These are phyloP conservation scores for Phytophthora tentaculata DNA, from an alignment of 352 stramenopile genomes.

Conservation along the genomic window DNA sequence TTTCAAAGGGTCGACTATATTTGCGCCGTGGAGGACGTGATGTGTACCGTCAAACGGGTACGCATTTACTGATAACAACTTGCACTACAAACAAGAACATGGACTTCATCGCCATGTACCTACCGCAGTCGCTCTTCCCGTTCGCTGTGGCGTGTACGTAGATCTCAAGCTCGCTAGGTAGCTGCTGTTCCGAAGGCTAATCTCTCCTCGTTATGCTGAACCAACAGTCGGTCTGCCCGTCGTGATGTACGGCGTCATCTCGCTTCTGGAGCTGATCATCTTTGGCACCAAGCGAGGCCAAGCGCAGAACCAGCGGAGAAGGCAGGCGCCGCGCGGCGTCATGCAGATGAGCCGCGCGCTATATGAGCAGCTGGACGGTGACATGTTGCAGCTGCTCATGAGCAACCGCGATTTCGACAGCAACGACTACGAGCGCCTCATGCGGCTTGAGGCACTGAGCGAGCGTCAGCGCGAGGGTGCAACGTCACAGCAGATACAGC, in stretches of 20 bases:
- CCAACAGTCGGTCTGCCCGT: constrained; percentile 52
- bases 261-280: constrained; percentile 47
- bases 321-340: constrained; percentile 34
- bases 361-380: constrained; percentile 72
- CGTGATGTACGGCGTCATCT: constrained; percentile 59
- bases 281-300: constrained; percentile 35
- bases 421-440: constrained; percentile 74
- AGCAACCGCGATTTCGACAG: constrained; percentile 76
- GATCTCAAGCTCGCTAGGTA: neutral
- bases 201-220: neutral
- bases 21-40: constrained; percentile 4
- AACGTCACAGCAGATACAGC: constrained; percentile 58
- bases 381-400: constrained; percentile 66
- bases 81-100: constrained; percentile 20
- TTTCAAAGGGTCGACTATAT: constrained; percentile 18
- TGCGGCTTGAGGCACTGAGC: constrained; percentile 70
- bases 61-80: constrained; percentile 18
- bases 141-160: constrained; percentile 38
- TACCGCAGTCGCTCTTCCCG: constrained; percentile 34
- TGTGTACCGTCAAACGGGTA: constrained; percentile 11
- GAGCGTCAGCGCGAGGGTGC: constrained; percentile 59
- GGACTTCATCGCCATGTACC: constrained; percentile 29
- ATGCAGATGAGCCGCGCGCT: constrained; percentile 69
- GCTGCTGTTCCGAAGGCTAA: neutral
- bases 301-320: constrained; percentile 8